Conservation (phyloP, 192 early-diverging fungal genomes). For the Coemansia sp. region DNA sequence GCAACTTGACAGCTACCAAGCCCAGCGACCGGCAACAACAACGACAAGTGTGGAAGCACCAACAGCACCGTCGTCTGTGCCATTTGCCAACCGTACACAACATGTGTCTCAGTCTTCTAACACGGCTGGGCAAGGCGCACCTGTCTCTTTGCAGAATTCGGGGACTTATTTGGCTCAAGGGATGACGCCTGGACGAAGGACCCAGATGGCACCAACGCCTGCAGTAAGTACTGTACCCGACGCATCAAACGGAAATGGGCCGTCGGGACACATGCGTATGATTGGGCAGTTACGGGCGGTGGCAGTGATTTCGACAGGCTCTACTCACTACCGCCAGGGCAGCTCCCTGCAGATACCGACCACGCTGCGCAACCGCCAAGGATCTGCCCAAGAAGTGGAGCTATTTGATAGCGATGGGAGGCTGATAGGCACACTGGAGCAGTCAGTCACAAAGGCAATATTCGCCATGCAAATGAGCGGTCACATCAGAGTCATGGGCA, state of each 20-base stretch:
- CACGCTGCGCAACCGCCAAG: constrained; percentile 31
- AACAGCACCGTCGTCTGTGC: background rate
- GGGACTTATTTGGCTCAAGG: background rate
- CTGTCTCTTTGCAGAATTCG: background rate
- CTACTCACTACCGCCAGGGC: constrained; percentile 26
- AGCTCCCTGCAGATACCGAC: constrained; percentile 19
- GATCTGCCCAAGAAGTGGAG: constrained; percentile 25
- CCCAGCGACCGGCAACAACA: background rate
- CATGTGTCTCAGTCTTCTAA: background rate
- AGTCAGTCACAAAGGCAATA: constrained; percentile 32
- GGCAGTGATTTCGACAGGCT: constrained; percentile 29
- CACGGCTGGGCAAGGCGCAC: background rate
- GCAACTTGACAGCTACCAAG: constrained; percentile 4
- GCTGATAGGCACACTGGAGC: constrained; percentile 40
- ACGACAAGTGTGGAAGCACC: background rate
- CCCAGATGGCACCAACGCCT: background rate
- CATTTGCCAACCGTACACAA: background rate
- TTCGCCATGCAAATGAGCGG: constrained; percentile 26
- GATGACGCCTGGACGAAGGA: background rate
- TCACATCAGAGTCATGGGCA: constrained; percentile 25
- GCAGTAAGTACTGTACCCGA: background rate
- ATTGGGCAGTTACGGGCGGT: constrained; percentile 44
- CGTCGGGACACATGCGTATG: constrained; percentile 26
- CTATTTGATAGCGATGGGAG: constrained; percentile 22
- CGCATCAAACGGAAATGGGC: background rate